These are phyloP conservation scores for Metarhizium humberi DNA, from an alignment of 2,329 filamentous ascomycete genomes.

Conservation along the genomic window DNA sequence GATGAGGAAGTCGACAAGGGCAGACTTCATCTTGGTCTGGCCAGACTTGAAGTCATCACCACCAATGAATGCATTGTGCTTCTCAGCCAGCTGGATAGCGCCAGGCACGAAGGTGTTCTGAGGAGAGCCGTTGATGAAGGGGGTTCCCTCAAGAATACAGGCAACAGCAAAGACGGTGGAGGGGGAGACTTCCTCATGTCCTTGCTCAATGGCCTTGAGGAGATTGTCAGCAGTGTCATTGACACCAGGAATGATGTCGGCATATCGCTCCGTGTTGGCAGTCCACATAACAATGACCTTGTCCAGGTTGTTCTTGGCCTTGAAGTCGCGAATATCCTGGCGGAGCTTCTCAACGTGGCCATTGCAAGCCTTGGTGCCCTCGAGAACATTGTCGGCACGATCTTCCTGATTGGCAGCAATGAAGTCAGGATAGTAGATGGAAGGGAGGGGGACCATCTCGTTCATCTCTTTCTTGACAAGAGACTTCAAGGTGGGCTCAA, in stretches of 20 bases:
- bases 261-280: slow-evolving; percentile 96
- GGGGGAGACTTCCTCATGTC: slow-evolving; percentile 85
- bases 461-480: slow-evolving; percentile 91
- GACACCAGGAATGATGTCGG: slow-evolving; percentile 76
- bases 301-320: slow-evolving; percentile 72
- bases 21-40: slow-evolving; percentile 99
- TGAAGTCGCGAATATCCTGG: slow-evolving; percentile 91
- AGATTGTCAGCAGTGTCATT: slow-evolving; percentile 97
- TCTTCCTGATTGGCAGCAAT: slow-evolving; percentile 98
- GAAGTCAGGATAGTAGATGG: slow-evolving; percentile 98
- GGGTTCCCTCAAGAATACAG: slow-evolving; percentile 77
- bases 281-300: slow-evolving; percentile 98
- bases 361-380: slow-evolving; percentile 73
- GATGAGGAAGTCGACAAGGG: slow-evolving; percentile 96
- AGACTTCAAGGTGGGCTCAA: slow-evolving; percentile 89
- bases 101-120: slow-evolving; percentile 99
- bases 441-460: slow-evolving; percentile 77
- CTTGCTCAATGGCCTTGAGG: slow-evolving; percentile 73
- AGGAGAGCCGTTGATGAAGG: slow-evolving; percentile 98
- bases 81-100: slow-evolving; percentile 78
- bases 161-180: slow-evolving; percentile 95
- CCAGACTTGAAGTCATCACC: slow-evolving; percentile 99
- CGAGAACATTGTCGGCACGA: slow-evolving; percentile 82
- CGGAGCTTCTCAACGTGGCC: slow-evolving; percentile 90
- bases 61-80: slow-evolving; percentile 82